Evolutionary conservation across 163 green algal genomes (phyloP).

Genomic region (Scenedesmus sp.): DNA sequence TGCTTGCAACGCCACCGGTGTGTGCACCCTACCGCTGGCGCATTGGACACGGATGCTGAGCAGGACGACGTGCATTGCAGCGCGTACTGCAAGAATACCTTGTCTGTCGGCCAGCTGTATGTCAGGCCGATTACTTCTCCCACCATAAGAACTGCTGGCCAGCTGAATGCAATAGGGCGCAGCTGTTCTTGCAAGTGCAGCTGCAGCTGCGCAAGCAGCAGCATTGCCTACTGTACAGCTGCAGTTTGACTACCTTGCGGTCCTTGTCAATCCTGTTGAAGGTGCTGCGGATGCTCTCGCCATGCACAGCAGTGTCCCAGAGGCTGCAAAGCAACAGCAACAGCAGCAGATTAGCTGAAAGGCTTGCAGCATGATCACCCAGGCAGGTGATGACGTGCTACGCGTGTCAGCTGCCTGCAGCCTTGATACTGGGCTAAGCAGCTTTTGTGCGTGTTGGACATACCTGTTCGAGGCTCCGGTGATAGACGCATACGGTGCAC

Average conservation of each 20-base stretch:
- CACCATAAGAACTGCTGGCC: not conserved
- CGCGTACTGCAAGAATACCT: no score
- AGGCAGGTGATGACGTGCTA: not conserved
- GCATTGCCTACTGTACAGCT: not conserved
- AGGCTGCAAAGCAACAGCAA: not conserved
- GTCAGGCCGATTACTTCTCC: no score
- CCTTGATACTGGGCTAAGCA: not conserved
- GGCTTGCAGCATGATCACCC: not conserved
- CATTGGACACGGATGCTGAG: no score
- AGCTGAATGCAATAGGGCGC: not conserved
- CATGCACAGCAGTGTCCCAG: not conserved
- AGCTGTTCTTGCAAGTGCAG: not conserved
- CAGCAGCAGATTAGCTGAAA: not conserved
- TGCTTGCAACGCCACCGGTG: no score
- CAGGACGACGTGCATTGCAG: no score
- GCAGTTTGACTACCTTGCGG: slow-evolving; percentile 28
- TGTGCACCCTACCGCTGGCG: no score
- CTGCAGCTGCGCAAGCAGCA: not conserved
- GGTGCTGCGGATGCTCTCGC: slow-evolving; percentile 27
- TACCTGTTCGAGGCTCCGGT: not conserved
- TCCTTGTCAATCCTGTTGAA: slow-evolving; percentile 50
- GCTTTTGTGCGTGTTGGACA: not conserved
- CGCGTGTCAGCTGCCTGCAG: not conserved
- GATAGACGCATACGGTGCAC: not conserved
- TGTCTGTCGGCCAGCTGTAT: no score